These are phyloP conservation scores for Apophysomyces sp. DNA, from an alignment of 371 early-diverging fungal species.

Conservation along the genomic window DNA sequence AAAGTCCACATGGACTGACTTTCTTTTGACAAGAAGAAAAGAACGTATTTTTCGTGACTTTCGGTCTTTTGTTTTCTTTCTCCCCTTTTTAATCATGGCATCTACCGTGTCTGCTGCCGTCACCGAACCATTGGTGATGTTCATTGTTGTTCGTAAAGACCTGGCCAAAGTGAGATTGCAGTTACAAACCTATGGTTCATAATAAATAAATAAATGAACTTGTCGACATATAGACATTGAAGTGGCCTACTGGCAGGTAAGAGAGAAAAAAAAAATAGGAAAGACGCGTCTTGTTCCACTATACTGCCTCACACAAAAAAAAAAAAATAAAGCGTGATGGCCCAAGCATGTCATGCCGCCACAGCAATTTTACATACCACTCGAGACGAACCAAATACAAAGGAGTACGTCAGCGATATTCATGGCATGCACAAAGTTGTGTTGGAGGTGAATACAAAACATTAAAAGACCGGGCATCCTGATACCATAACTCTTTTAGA, in stretches of 20 bases:
- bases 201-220: neutral
- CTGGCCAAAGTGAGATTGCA: slow-evolving; percentile 61
- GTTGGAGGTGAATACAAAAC: slow-evolving; percentile 46
- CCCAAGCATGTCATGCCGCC: slow-evolving; percentile 87
- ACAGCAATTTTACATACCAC: slow-evolving; percentile 69
- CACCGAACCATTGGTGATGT: slow-evolving; percentile 74
- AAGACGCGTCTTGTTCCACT: no score
- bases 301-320: neutral
- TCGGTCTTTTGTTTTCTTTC: neutral
- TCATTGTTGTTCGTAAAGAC: slow-evolving; percentile 83
- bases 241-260: slow-evolving; percentile 85
- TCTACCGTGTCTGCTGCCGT: slow-evolving; percentile 10
- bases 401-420: slow-evolving; percentile 62
- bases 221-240: slow-evolving; percentile 47
- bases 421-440: slow-evolving; percentile 84
- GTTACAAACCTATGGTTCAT: neutral
- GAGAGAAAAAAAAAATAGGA: no score
- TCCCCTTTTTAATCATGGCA: slow-evolving; percentile 3
- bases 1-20: slow-evolving; percentile 26
- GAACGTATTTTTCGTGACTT: neutral
- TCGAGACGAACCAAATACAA: slow-evolving; percentile 57
- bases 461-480: no score
- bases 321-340: slow-evolving; percentile 59
- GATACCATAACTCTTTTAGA: slow-evolving; percentile 39
- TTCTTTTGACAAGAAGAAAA: neutral